Percentiles rank a stretch among this genome's conserved stretches.
phyloP scores from a whole-genome alignment of 805 yeast genomes.

The Starmera quercuum region DNA sequence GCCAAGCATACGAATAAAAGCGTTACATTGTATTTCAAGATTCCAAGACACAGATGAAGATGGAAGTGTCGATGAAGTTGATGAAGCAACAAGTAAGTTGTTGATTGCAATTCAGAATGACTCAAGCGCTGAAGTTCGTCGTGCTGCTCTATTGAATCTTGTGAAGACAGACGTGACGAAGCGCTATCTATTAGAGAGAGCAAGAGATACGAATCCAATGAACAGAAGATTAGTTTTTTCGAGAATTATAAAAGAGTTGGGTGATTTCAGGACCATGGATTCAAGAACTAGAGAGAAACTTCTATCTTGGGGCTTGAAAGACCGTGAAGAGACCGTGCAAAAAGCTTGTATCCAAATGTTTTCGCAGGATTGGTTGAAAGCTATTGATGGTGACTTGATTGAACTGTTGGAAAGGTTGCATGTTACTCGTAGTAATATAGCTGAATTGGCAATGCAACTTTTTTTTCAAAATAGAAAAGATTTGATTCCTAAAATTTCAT shows the following conservation, averaged over 20 bases:
- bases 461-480: slow-evolving; percentile 61
- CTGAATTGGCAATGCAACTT: slow-evolving; percentile 57
- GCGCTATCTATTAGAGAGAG: slow-evolving; percentile 64
- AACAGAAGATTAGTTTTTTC: slow-evolving; percentile 72
- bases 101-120: slow-evolving; percentile 62
- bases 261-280: slow-evolving; percentile 50
- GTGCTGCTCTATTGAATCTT: slow-evolving; percentile 73
- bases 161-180: slow-evolving; percentile 46
- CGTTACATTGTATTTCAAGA: slow-evolving; percentile 69
- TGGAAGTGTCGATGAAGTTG: slow-evolving; percentile 24
- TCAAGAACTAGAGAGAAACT: slow-evolving; percentile 55
- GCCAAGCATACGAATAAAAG: slow-evolving; percentile 71
- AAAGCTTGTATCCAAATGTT: slow-evolving; percentile 68
- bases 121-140: slow-evolving; percentile 79
- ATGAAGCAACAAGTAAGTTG: slow-evolving; percentile 40
- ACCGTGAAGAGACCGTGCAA: slow-evolving; percentile 70
- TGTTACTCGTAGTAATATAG: slow-evolving; percentile 58
- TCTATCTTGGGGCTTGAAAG: slow-evolving; percentile 79
- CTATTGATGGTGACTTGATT: slow-evolving; percentile 60
- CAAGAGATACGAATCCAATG: slow-evolving; percentile 66
- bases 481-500: slow-evolving; percentile 46
- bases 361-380: slow-evolving; percentile 62
- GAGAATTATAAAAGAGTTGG: slow-evolving; percentile 57
- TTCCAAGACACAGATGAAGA: slow-evolving; percentile 48
- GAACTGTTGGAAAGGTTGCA: slow-evolving; percentile 67